A percentile compares a stretch with the other conserved stretches of the same genome.
Evolutionary conservation across 75 land plant species (phyloP).

Genomic region (Chamaecyparis obtusa): DNA sequence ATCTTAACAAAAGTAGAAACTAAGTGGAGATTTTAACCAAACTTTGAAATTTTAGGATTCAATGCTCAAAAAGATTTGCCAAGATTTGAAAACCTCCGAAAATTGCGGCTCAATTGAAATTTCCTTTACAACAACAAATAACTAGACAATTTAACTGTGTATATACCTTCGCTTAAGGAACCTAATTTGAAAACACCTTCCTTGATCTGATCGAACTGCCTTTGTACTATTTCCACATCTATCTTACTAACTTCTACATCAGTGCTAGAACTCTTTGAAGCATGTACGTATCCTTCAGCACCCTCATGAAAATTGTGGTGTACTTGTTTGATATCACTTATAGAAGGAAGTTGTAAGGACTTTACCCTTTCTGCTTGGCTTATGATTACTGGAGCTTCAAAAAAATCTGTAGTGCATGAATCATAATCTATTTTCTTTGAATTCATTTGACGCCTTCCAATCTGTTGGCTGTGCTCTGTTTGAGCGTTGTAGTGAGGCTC

Average conservation of each 20-base stretch:
- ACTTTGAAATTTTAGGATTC: background rate
- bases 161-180: background rate
- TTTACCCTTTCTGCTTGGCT: background rate
- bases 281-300: background rate
- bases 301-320: background rate
- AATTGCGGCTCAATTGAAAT: background rate
- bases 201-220: background rate
- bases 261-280: background rate
- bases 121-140: background rate
- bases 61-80: background rate
- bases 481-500: background rate
- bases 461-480: background rate
- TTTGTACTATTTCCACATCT: background rate
- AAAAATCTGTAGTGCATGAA: background rate
- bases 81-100: background rate
- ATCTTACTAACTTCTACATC: background rate
- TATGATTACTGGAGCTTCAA: background rate
- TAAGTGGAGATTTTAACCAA: background rate
- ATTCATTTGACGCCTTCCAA: background rate
- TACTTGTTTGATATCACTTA: background rate
- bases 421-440: background rate
- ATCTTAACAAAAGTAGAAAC: background rate
- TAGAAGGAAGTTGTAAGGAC: background rate
- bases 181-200: constrained; percentile 1
- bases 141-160: background rate